Evolutionary conservation across 208 protist species (phyloP).

Genomic region (Crithidia mellificae): DNA sequence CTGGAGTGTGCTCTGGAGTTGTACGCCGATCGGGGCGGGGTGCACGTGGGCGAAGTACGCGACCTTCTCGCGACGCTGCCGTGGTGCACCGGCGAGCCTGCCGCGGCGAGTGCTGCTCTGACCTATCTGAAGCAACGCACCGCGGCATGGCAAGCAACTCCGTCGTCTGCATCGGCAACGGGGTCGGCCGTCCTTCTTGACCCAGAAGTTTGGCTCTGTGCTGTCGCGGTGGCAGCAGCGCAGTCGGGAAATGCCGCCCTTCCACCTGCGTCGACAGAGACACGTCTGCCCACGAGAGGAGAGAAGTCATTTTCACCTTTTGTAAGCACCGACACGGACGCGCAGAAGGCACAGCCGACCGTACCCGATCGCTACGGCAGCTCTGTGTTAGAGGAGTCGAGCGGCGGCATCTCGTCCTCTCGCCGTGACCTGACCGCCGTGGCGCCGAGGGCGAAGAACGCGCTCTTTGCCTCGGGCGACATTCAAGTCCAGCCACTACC

Average conservation of each 20-base stretch:
- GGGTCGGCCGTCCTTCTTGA: conserved; percentile 12
- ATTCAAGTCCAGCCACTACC: too few species aligned
- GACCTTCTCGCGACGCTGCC: conserved; percentile 10
- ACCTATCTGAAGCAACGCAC: background rate
- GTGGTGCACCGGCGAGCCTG: background rate
- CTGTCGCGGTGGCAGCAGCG: conserved; percentile 17
- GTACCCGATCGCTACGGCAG: background rate
- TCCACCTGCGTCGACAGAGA: background rate
- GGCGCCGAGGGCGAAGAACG: background rate
- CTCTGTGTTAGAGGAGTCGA: background rate
- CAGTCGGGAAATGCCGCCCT: background rate
- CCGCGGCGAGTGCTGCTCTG: background rate
- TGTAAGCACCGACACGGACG: background rate
- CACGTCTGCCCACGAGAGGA: background rate
- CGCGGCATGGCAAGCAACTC: background rate
- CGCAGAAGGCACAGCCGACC: background rate
- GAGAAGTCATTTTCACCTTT: background rate
- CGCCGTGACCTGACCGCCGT: background rate
- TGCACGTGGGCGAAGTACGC: conserved; percentile 14
- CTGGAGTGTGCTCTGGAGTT: conserved; percentile 35
- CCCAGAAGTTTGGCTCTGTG: conserved; percentile 29
- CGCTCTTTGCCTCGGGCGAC: too few species aligned
- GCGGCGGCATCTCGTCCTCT: background rate
- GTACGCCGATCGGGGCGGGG: conserved; percentile 37
- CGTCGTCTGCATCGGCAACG: background rate